phyloP scores from a whole-genome alignment of 441 rosid genomes.

The Syzygium syzygioides region DNA sequence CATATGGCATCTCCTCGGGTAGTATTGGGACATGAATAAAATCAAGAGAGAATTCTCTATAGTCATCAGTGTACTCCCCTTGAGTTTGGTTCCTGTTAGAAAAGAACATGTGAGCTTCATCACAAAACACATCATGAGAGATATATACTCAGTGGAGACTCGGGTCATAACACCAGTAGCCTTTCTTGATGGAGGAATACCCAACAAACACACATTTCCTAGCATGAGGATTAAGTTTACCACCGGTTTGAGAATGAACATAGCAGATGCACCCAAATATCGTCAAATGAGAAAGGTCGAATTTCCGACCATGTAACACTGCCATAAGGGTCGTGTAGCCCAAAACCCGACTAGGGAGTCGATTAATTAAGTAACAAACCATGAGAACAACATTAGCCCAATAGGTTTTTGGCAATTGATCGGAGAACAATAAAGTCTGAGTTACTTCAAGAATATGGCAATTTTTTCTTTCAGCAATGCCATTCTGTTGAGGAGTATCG shows the following conservation, averaged over 20 bases:
- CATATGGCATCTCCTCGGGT: too few species aligned
- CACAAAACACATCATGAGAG: background rate
- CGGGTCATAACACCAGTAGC: background rate
- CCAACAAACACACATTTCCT: background rate
- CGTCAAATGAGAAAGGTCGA: background rate
- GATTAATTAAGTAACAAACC: background rate
- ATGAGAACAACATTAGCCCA: background rate
- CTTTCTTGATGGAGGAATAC: background rate
- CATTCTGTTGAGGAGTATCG: too few species aligned
- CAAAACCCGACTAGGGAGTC: background rate
- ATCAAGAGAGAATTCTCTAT: background rate
- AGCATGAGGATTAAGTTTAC: background rate
- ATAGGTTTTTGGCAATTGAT: background rate
- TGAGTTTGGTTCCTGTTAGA: too few species aligned
- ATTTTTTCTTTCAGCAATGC: too few species aligned
- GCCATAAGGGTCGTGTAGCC: background rate
- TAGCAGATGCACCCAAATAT: background rate
- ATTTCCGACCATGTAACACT: background rate
- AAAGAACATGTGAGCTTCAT: background rate
- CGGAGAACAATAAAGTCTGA: too few species aligned
- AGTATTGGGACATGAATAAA: background rate
- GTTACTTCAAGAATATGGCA: too few species aligned
- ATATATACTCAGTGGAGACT: background rate
- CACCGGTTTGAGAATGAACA: background rate
- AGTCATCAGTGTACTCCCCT: background rate